Evolutionary conservation across 2,329 filamentous ascomycete genomes (phyloP).

Genomic region (Trichoderma afroharzianum): DNA sequence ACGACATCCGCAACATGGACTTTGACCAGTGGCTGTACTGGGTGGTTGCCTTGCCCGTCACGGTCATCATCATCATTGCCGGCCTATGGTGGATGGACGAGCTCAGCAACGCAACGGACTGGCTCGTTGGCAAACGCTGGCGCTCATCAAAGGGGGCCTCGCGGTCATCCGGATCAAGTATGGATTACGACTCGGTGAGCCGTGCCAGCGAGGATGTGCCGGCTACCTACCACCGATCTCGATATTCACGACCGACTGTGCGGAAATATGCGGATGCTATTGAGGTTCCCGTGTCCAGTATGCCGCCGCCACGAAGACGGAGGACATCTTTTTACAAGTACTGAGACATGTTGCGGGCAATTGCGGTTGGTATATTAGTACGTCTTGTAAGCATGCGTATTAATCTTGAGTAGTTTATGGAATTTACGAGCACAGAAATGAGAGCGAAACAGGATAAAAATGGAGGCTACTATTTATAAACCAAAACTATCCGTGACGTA

Average conservation of each 20-base stretch:
- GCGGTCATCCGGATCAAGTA: not conserved
- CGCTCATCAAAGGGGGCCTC: not conserved
- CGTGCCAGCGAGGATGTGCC: not conserved
- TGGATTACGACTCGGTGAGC: not conserved
- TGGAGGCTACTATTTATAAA: not conserved
- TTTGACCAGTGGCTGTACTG: conserved; percentile 48
- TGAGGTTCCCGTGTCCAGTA: not conserved
- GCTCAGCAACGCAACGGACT: conserved; percentile 33
- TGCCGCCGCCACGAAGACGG: not conserved
- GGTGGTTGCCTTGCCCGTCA: conserved; percentile 46
- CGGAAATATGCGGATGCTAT: not conserved
- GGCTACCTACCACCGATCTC: not conserved
- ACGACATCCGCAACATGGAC: conserved; percentile 48
- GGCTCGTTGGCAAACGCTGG: conserved; percentile 25
- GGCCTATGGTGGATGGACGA: conserved; percentile 44
- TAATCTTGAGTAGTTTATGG: not conserved
- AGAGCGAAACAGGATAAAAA: not conserved
- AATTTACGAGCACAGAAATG: not conserved
- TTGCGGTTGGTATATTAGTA: not conserved
- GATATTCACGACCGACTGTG: not conserved
- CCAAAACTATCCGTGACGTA: not conserved
- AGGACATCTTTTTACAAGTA: conserved; percentile 14
- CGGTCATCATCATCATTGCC: conserved; percentile 36
- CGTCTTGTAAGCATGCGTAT: not conserved
- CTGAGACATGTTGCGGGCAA: not conserved